A percentile compares a stretch with the other conserved stretches of the same genome.
Conservation (phyloP, 352 stramenopile genomes). For the Phytophthora sansomeana region DNA sequence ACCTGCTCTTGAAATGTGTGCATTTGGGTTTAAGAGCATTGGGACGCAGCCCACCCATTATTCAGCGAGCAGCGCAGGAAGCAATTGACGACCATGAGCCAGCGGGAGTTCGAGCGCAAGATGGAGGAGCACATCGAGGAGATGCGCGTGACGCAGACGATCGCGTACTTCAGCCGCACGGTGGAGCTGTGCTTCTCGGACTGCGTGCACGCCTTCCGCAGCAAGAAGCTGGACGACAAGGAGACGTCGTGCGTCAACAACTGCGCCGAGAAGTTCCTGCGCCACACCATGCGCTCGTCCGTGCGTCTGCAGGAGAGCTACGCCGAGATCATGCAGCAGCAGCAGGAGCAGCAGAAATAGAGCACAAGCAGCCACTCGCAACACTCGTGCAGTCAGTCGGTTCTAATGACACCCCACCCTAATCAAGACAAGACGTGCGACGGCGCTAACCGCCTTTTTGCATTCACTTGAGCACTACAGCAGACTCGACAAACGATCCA, state of each 20-base stretch:
- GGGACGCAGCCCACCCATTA: conserved; percentile 6
- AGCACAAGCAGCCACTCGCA: conserved; percentile 1
- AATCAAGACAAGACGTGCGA: conserved; percentile 5
- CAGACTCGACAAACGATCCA: neutral
- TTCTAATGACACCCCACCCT: neutral
- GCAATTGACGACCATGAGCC: conserved; percentile 50
- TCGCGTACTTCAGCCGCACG: conserved; percentile 91
- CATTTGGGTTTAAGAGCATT: neutral
- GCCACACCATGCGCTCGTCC: conserved; percentile 91
- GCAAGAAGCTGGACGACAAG: conserved; percentile 92
- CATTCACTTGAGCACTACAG: neutral
- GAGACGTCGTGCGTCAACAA: conserved; percentile 90
- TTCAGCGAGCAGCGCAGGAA: conserved; percentile 4
- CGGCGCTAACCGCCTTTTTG: conserved; percentile 3
- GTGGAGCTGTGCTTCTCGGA: conserved; percentile 91
- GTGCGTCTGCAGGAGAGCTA: conserved; percentile 91
- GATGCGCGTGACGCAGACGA: conserved; percentile 91
- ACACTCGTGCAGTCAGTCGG: no score
- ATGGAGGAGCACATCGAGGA: conserved; percentile 93
- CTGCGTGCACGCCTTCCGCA: conserved; percentile 92
- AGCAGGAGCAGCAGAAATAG: conserved; percentile 74
- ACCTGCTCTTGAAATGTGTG: neutral
- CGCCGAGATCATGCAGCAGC: conserved; percentile 87
- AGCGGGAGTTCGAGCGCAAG: conserved; percentile 90
- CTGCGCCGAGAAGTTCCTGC: conserved; percentile 92